Evolutionary conservation across 1,284 basidiomycete species (phyloP), one percentile per base, ranked within the genome.

Genomic region (Sanghuangporus sanghuang): DNA sequence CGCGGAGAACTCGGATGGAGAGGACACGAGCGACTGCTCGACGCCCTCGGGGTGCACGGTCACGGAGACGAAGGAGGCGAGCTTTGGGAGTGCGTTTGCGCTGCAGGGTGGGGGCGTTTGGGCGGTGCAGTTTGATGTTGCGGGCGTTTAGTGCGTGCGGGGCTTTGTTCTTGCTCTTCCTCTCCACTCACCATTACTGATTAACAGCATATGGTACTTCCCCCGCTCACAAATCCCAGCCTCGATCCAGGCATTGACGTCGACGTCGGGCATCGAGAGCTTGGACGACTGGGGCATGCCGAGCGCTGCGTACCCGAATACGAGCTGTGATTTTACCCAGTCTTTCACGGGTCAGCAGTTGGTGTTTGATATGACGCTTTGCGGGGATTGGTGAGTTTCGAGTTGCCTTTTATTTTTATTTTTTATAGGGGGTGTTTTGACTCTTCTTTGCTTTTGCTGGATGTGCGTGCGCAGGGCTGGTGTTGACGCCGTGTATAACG

Each of bases 201-300:
- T 32, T 12, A 2, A n/a, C 62, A 85, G 79, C 69, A 82, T 91
- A 36, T 93, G 91, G 91, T 93, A 89, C 73, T 89, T 87, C 83
- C 81, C 82, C 61, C 56, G 39, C 52, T n/a, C 46, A 16, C 50
- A 49, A 55, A 53, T 83, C 32, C 78, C 85, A 65, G 70, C 76
- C 64, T 75, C 78, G 1, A 72, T 84, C 65, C 66, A 69, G 39
- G 69, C 71, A 16, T 72, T 76, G 14, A 74, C 71, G 2, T 76
- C 77, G 0, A 78, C 76, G 0, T 76, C 78, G 14, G 71, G 75
- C 35, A 78, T 89, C 63, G 44, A 46, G 27, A 79, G 87, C 68
- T 76, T 79, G 6, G 74, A 80, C 0, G 66, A 74, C 0, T 83
- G 85, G 73, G 87, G 85, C 21, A 75, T 73, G 2, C 85, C 87